phyloP scores from a whole-genome alignment of 768 basidiomycete species.

The Nidula microcarpa region DNA sequence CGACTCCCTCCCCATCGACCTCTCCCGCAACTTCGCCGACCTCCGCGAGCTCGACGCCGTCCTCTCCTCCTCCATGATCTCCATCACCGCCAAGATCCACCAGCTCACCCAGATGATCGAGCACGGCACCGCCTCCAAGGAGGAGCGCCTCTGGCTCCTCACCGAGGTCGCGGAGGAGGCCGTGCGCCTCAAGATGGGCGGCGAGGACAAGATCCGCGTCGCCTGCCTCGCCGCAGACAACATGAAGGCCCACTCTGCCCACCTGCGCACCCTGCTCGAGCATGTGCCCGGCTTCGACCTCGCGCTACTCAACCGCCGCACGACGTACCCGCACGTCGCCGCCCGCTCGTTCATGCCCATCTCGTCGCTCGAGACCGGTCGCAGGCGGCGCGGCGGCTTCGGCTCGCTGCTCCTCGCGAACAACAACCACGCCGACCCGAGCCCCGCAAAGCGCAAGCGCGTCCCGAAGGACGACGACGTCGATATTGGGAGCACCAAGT shows the following conservation, averaged over 20 bases:
- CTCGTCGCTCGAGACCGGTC: conserved; percentile 56
- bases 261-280: conserved; percentile 61
- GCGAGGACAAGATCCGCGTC: conserved; percentile 97
- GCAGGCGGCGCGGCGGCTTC: conserved; percentile 55
- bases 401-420: conserved; percentile 49
- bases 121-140: conserved; percentile 49
- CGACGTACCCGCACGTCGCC: conserved; percentile 75
- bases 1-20: conserved; percentile 89
- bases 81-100: conserved; percentile 78
- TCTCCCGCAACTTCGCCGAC: conserved; percentile 93
- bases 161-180: conserved; percentile 95
- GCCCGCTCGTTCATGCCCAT: conserved; percentile 65
- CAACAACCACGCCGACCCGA: conserved; percentile 44
- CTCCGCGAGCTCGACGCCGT: conserved; percentile 98
- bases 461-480: conserved; percentile 60
- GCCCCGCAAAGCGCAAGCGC: conserved; percentile 65
- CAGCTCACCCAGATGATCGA: conserved; percentile 76
- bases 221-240: conserved; percentile 89
- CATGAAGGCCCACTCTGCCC: conserved; percentile 61
- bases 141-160: conserved; percentile 82
- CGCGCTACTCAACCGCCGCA: conserved; percentile 53
- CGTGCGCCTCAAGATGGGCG: conserved; percentile 83
- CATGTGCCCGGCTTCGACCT: conserved; percentile 63
- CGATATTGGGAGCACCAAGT: conserved; percentile 39
- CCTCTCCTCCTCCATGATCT: conserved; percentile 80